Evolutionary conservation across 2,329 filamentous ascomycete genomes (phyloP), one percentile per base, ranked within the genome.

Genomic region (Ceratocystis smalleyi): DNA sequence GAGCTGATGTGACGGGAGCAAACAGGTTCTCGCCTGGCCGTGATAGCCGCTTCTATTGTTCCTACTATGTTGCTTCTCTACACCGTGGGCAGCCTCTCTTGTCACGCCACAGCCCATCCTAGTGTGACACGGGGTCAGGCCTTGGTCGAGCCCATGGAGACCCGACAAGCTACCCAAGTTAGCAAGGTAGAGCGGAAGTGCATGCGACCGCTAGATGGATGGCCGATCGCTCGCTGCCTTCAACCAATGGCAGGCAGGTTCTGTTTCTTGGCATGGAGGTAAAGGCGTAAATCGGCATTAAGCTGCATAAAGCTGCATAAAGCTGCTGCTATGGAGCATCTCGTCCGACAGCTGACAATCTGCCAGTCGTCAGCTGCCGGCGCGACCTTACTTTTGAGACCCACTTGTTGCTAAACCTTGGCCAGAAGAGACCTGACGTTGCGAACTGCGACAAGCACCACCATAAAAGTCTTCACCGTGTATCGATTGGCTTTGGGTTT

Each of bases 391-490:
- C 35, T 43, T 43, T 24, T 32, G 30, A 30, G 7, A 10, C 54
- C 54, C 54, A 57, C 54, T 32, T 30, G 27, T 32, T 57, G 54
- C 27, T n/a, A 35, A 57, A 57, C 54, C 32, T 57, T 57, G 54
- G 24, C n/a, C n/a, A n/a, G n/a, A 30, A 57, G 15, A 19, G 32
- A 57, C 54, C n/a, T 57, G 54, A 35, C 6, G 27, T 57, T 57
- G 54, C 54, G 54, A 57, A 57, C 32, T 57, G 54, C 54, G 54
- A 57, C 54, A 35, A 57, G 12, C 54, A 57, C 54, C 54, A 57
- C 12, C 24, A 57, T 32, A 57, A 57, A 57, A 57, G 54, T 57
- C 54, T 57, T 57, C 54, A 35, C 30, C 7, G 17, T 32, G 12
- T 8, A 51, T 24, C n/a, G 10, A 51, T 51, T 24, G n/a, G 47